Conservation (phyloP, 441 rosid genomes). For the Bruguiera hainesii region DNA sequence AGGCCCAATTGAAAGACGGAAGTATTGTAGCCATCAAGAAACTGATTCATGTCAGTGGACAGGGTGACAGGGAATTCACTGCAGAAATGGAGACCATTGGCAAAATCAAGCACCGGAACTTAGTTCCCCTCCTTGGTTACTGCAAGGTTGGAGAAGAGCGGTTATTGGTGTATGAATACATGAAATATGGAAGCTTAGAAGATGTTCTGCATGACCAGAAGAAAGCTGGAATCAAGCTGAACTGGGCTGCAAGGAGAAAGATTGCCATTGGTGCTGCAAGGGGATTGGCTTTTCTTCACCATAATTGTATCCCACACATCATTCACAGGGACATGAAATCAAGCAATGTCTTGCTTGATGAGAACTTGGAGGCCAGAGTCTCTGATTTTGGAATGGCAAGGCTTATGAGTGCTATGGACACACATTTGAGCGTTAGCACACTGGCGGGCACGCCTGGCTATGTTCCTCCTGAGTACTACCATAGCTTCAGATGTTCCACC, state of each 20-base stretch:
- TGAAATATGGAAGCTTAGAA: constrained; percentile 92
- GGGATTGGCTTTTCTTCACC: constrained; percentile 93
- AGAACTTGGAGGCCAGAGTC: constrained; percentile 82
- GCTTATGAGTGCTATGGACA: constrained; percentile 81
- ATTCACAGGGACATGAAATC: constrained; percentile 99
- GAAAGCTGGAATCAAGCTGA: constrained; percentile 58
- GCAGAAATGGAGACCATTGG: constrained; percentile 99
- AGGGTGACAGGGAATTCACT: constrained; percentile 94
- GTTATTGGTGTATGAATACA: constrained; percentile 90
- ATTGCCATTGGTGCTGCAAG: constrained; percentile 95
- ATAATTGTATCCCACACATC: constrained; percentile 84
- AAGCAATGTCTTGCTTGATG: constrained; percentile 88
- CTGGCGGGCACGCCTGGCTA: constrained; percentile 98
- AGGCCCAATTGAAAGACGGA: constrained; percentile 83
- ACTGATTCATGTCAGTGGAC: constrained; percentile 81
- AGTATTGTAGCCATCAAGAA: constrained; percentile 89
- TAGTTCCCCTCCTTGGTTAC: constrained; percentile 91
- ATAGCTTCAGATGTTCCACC: constrained; percentile 87
- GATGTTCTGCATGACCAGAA: constrained; percentile 75
- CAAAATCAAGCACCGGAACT: constrained; percentile 90
- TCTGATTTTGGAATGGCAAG: constrained; percentile 99
- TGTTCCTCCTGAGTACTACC: constrained; percentile 97
- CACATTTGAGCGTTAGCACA: constrained; percentile 96
- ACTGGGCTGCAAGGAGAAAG: constrained; percentile 81
- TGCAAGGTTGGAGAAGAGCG: constrained; percentile 96